Base-by-base conservation (phyloP, 148 eudicot genomes). In the Camellia japonica region DNA sequence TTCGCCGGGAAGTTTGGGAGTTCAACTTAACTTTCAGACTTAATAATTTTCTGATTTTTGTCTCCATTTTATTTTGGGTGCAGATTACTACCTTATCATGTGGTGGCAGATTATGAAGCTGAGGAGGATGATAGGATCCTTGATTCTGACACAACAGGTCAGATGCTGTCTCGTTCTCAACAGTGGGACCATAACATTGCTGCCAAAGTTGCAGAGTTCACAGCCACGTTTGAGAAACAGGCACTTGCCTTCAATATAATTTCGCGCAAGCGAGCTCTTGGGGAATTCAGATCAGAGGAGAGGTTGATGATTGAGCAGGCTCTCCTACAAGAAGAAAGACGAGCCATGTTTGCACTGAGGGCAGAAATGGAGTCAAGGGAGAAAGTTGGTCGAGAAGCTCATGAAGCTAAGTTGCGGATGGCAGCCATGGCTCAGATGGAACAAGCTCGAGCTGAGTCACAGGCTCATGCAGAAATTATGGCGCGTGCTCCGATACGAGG, bases 61-160 rank as follows among this genome's bases (percentile, higher is more conserved):
- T 2, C 8, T 0, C 23, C 18, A 12, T 18, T 69, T 66, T 13
- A 65, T 63, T 38, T n/a, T 8, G 15, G 52, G n/a, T 83, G 80
- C 92, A 95, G 98, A 92, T 86, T 95, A 80, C 87, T 95, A 49
- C 98, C 98, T 52, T 95, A 95, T 84, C 98, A 95, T 82, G 98
- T 95, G 59, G 98, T 95, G 82, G 98, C 98, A 15, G 98, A 95
- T 86, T 95, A 93, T 86, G 98, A 95, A 93, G 97, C 95, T 66
- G 98, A 95, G 87, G 98, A 91, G 80, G 98, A 95, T 79, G 98
- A 95, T 79, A 90, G 93, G 84, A 91, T 95, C 76, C 94, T 95
- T 18, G 97, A 93, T 78, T 93, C 98, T 16, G 98, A 93, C 84
- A 83, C 92, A 12, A 90, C 97, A 16, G 98, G 94, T 59, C 96